These are phyloP conservation scores for Colletotrichum endophyticum DNA, from an alignment of 2,329 filamentous ascomycete genomes.

Conservation along the genomic window DNA sequence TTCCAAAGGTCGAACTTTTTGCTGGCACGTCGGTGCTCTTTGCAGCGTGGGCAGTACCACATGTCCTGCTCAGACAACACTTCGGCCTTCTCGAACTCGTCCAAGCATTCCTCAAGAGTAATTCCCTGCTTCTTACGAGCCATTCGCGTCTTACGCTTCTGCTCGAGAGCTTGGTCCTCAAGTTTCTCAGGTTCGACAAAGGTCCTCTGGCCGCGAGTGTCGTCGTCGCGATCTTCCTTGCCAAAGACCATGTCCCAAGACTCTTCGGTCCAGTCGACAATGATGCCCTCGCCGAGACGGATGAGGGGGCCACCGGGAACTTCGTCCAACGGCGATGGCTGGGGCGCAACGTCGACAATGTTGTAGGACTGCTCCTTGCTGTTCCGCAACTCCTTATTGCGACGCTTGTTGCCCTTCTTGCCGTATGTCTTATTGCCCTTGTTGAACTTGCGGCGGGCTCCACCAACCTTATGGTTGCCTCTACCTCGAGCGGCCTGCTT, in stretches of 20 bases:
- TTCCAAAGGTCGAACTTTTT: conserved; percentile 99
- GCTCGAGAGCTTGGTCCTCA: conserved; percentile 68
- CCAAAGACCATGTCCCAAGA: conserved; percentile 76
- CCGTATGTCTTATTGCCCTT: conserved; percentile 50
- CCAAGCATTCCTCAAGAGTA: conserved; percentile 86
- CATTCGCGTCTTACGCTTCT: conserved; percentile 68
- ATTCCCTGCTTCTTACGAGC: conserved; percentile 66
- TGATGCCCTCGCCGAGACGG: conserved; percentile 80
- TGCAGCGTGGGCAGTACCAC: conserved; percentile 97
- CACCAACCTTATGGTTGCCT: conserved; percentile 19
- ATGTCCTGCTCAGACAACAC: conserved; percentile 93
- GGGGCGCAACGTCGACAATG: conserved; percentile 24
- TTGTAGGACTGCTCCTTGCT: conserved; percentile 41
- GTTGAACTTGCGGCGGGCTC: conserved; percentile 51
- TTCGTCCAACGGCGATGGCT: conserved; percentile 24
- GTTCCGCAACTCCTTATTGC: conserved; percentile 44
- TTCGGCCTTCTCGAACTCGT: conserved; percentile 94
- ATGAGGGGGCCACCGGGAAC: conserved; percentile 67
- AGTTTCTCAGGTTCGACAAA: conserved; percentile 58
- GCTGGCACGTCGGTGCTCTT: conserved; percentile 87
- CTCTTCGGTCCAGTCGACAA: conserved; percentile 83
- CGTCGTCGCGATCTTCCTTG: conserved; percentile 34
- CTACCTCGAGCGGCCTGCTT: conserved; percentile 16
- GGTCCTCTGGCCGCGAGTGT: conserved; percentile 64
- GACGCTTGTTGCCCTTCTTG: conserved; percentile 54